A percentile compares a stretch with the other conserved stretches of the same genome.
Conservation (phyloP, 257 asterid species). For the Scutellaria galericulata region DNA sequence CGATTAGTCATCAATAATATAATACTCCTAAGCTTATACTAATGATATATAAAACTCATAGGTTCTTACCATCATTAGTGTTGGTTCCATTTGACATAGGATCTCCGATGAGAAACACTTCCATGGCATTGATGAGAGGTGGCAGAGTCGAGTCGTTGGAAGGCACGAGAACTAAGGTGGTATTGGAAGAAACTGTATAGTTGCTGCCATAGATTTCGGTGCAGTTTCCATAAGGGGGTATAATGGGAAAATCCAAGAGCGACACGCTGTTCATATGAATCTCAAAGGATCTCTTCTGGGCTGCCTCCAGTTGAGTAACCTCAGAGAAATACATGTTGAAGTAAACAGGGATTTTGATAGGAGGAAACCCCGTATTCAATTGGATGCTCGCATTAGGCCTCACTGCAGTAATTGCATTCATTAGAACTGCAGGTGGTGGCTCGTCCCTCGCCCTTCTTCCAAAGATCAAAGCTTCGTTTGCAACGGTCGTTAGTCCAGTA, state of each 20-base stretch:
- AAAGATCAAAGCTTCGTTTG: constrained; percentile 5
- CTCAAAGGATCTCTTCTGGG: constrained; percentile 52
- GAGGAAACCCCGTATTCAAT: constrained; percentile 29
- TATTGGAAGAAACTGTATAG: constrained; percentile 33
- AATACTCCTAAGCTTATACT: neutral
- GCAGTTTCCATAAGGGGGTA: constrained; percentile 50
- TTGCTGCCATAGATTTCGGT: constrained; percentile 11
- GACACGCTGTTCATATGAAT: constrained; percentile 25
- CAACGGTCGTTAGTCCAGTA: constrained; percentile 26
- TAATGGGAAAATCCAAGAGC: constrained; percentile 16
- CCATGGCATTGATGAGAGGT: constrained; percentile 72
- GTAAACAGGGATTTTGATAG: constrained; percentile 36
- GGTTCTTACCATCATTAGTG: constrained; percentile 48
- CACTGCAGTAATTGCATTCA: constrained; percentile 45
- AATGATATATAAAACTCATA: too few relatives aligned
- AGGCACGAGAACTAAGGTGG: constrained; percentile 43
- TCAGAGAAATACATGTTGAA: constrained; percentile 64
- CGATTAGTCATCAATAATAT: too few relatives aligned
- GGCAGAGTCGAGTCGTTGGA: constrained; percentile 58
- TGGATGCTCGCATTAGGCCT: neutral
- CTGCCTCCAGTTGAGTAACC: constrained; percentile 41
- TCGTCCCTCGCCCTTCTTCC: neutral
- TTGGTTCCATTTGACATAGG: constrained; percentile 54
- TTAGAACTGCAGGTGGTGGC: constrained; percentile 54
- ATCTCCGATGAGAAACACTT: constrained; percentile 47